Evolutionary conservation across 108 stramenopile species (phyloP).

Genomic region (Licmophora abbreviata): DNA sequence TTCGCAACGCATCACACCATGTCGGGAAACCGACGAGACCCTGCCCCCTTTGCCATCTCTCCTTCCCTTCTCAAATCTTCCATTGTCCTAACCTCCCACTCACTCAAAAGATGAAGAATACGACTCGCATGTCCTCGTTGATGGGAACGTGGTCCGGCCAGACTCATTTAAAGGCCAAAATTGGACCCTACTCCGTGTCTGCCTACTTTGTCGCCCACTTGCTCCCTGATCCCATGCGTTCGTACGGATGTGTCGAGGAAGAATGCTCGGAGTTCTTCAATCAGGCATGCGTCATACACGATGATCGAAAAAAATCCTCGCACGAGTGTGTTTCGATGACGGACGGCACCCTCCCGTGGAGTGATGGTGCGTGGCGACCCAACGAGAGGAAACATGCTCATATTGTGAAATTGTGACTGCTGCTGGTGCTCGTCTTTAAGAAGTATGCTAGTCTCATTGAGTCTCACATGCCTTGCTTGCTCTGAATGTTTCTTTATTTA

Average conservation of each 20-base stretch:
- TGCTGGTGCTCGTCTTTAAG: too few species aligned
- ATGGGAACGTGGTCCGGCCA: conserved; percentile 4
- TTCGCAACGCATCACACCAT: too few species aligned
- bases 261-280: conserved; percentile 2
- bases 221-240: conserved; percentile 3
- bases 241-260: background rate
- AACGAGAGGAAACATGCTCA: too few species aligned
- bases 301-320: too few species aligned
- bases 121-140: conserved; percentile 1
- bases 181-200: conserved; percentile 2
- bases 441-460: too few species aligned
- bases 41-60: too few species aligned
- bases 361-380: too few species aligned
- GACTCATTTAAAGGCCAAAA: conserved; percentile 1
- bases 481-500: background rate
- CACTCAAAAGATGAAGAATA: conserved; percentile 6
- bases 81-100: too few species aligned
- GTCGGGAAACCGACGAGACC: too few species aligned
- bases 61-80: too few species aligned
- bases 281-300: background rate
- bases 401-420: too few species aligned
- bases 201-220: conserved; percentile 5
- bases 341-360: background rate
- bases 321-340: background rate
- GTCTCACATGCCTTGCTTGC: background rate